Percentiles rank a stretch among this genome's conserved stretches.
Evolutionary conservation across 139 green algal genomes (phyloP).

Genomic region (Chlorella sp.): DNA sequence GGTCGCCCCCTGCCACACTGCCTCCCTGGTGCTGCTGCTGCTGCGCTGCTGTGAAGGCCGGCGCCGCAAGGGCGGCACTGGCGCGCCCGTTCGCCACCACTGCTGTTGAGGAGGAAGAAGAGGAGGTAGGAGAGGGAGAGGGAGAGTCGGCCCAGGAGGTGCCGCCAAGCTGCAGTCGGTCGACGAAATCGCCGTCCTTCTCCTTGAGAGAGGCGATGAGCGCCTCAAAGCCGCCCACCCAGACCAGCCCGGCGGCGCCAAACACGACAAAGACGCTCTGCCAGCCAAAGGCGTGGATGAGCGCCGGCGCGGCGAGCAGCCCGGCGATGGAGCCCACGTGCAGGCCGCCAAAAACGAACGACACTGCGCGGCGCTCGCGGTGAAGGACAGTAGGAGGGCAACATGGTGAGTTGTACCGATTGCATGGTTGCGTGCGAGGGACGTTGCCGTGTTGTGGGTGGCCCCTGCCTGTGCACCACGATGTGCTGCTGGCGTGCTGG

Average conservation of each 20-base stretch:
- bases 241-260: conserved; percentile 28
- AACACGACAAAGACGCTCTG: conserved; percentile 82
- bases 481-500: background rate
- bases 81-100: no score
- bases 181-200: background rate
- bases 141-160: no score
- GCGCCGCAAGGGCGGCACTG: no score
- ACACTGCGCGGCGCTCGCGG: conserved; percentile 24
- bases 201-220: background rate
- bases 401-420: background rate
- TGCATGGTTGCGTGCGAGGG: no score
- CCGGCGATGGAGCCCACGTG: conserved; percentile 87
- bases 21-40: background rate
- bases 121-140: no score
- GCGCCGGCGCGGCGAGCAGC: conserved; percentile 59
- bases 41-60: no score
- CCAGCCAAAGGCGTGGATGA: conserved; percentile 79
- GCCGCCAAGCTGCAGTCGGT: background rate
- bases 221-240: background rate
- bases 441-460: conserved; percentile 29
- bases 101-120: no score
- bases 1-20: no score
- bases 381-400: background rate
- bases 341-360: conserved; percentile 87
- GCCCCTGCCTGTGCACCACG: background rate